Evolutionary conservation across 805 yeast species (phyloP), one percentile per base, ranked within the genome.

Genomic region (Candida vartiovaarae): DNA sequence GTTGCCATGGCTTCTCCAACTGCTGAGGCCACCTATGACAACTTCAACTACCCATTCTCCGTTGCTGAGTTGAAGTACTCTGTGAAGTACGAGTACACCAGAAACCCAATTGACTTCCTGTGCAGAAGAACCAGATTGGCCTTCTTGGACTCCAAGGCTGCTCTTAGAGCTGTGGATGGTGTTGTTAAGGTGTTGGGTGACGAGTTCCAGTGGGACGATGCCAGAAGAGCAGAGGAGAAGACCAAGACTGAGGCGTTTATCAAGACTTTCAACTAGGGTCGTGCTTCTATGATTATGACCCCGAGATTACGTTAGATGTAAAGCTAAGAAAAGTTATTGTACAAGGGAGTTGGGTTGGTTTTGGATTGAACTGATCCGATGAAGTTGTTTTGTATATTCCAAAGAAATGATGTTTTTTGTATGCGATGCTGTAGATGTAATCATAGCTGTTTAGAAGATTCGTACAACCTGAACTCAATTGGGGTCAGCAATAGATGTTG

Each of bases 71-170:
- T 91, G 64, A 74, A 80, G 59, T 91, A 89, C 67, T 82, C 88
- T 9, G 72, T 88, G 54, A 69, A 77, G 49, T 76, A 86, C 66
- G 98, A 90, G 70, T 87, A 88, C 64, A 79, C 87, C 36, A 76
- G 95, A 68, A 84, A 90, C 9, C 95, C 96, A 38, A 69, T 82
- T 45, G 98, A 90, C 65, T 88, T 90, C 72, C 72, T 90, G 52
- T 87, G 95, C 44, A 84, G 97, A 73, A 83, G 98, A 74, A 82
- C 91, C 42, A 80, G 98, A 67, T 79, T 87, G 62, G 95, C 96
- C 3, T 91, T 89, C 71, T 72, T 90, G 61, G 90, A 90, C 67
- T 86, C 93, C 35, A 79, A 79, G 63, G 88, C 84, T 51, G 96
- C 97, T 10, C 67, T 80, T 50, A 72, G 68, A 41, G 84, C 95